Percentiles rank a stretch among this genome's conserved stretches.
These are phyloP conservation scores for Naganishia cerealis DNA, from an alignment of 1,284 basidiomycete species.

Conservation along the genomic window DNA sequence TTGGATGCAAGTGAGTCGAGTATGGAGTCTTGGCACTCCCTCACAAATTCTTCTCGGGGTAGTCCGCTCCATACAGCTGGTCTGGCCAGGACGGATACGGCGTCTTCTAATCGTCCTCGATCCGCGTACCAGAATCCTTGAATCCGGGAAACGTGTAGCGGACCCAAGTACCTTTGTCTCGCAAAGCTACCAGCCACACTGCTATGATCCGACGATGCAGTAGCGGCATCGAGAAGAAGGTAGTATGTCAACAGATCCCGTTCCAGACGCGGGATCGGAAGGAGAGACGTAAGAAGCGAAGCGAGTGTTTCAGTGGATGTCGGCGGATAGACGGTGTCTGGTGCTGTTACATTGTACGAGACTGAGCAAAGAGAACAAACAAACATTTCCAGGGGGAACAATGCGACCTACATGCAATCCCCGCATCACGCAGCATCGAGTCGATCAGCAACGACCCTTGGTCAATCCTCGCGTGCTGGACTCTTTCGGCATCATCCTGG, in stretches of 20 bases:
- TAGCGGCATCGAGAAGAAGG: conserved; percentile 23
- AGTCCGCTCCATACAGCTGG: conserved; percentile 14
- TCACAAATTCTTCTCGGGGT: not conserved
- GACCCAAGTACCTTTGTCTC: not conserved
- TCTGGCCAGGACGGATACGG: not conserved
- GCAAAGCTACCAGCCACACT: conserved; percentile 1
- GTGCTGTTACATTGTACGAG: not conserved
- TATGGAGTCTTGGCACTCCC: conserved; percentile 1
- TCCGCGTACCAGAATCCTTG: conserved; percentile 24
- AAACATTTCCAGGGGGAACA: not conserved
- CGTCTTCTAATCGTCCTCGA: conserved; percentile 2
- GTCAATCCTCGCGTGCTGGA: not conserved
- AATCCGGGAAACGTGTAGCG: not conserved
- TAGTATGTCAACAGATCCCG: conserved; percentile 25
- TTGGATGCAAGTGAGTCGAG: not conserved
- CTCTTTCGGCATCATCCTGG: not conserved
- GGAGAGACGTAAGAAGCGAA: not conserved
- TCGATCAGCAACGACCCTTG: conserved; percentile 3
- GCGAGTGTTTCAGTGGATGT: not conserved
- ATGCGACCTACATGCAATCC: conserved; percentile 1
- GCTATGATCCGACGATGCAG: not conserved
- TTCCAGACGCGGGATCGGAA: not conserved
- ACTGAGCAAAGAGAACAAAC: not conserved
- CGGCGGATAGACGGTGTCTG: not conserved
- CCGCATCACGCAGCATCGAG: conserved; percentile 8